Base-by-base conservation (phyloP, 2,329 filamentous ascomycete genomes). In the Monilinia vaccinii-corymbosi region DNA sequence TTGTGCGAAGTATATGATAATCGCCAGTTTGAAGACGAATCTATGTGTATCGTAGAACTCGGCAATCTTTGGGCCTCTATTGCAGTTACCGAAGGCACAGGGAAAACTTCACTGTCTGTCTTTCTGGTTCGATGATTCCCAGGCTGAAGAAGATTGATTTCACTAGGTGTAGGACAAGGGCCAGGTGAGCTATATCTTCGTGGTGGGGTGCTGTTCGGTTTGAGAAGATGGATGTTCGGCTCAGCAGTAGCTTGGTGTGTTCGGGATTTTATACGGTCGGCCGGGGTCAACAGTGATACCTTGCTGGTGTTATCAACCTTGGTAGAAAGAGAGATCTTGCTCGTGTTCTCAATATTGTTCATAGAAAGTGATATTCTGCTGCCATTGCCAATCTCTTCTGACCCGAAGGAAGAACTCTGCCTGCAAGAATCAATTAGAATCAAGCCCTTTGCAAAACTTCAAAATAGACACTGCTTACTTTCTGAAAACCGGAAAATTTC, bases 1-100 rank as follows among this genome's bases (percentile, higher is more conserved):
- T 44, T 66, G 0, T 64, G 58, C 6, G 63, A 60, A 23, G 63
- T 46, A 53, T 72, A 72, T 16, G 70, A 71, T 14, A 71, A 56
- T 49, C 70, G 62, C 71, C 71, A 72, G 21, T 67, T 67, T 47
- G 69, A 70, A 40, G 31, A 14, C 7, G 25, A 38, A 13, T 61
- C 56, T 64, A 28, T 47, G 8, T 57, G 61, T 21, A 65, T 56
- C 40, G 45, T 64, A 56, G 70, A 66, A 61, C 67, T 70, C 46
- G 69, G 62, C 38, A 69, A 53, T 18, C 65, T 60, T 48, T 62
- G 62, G 40, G 71, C 65, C 21, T 62, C 47, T 23, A 70, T 45
- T 2, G 64, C 38, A 4, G 70, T 67, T 25, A 65, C 59, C 16
- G 62, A 28, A 50, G 68, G 68, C 9, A 66, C 62, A 46, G 61